These are phyloP conservation scores for Diaporthe batatas DNA, from an alignment of 2,329 filamentous ascomycete genomes.

Conservation along the genomic window DNA sequence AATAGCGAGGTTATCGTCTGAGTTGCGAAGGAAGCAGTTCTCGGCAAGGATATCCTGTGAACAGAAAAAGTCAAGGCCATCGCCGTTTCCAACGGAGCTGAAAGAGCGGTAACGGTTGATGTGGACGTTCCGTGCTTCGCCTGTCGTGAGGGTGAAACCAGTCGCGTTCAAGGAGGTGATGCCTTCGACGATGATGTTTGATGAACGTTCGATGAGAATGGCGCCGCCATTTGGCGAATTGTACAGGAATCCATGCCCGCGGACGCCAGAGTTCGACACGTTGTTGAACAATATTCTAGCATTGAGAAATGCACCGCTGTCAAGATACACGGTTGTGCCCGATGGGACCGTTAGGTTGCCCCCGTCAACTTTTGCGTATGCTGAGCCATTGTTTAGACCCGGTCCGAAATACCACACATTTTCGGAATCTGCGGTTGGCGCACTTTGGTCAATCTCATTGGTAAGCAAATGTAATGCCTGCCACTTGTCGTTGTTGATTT, in stretches of 20 bases:
- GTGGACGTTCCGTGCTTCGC: constrained; percentile 12
- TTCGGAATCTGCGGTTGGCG: neutral
- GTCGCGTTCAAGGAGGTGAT: constrained; percentile 14
- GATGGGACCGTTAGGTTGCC: constrained; percentile 11
- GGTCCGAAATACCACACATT: constrained; percentile 24
- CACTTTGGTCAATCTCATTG: constrained; percentile 2
- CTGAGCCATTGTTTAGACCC: constrained; percentile 9
- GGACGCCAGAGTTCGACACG: constrained; percentile 21
- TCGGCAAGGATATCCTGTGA: constrained; percentile 48
- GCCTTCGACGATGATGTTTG: constrained; percentile 13
- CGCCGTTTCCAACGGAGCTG: constrained; percentile 40
- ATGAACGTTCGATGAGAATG: constrained; percentile 28
- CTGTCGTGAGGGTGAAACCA: constrained; percentile 25
- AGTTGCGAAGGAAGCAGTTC: constrained; percentile 53
- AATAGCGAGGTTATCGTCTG: constrained; percentile 53
- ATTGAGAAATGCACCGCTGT: constrained; percentile 21
- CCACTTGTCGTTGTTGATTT: constrained; percentile 23
- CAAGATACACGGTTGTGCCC: constrained; percentile 4
- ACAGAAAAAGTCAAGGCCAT: constrained; percentile 49
- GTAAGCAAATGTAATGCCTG: constrained; percentile 12
- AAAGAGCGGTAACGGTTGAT: constrained; percentile 22
- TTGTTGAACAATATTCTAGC: constrained; percentile 8
- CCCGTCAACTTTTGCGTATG: constrained; percentile 8
- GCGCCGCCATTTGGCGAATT: constrained; percentile 19
- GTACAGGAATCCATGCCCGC: constrained; percentile 16